These are phyloP conservation scores for Chlorociboria aeruginascens DNA, from an alignment of 495 filamentous ascomycete genomes.

Conservation along the genomic window DNA sequence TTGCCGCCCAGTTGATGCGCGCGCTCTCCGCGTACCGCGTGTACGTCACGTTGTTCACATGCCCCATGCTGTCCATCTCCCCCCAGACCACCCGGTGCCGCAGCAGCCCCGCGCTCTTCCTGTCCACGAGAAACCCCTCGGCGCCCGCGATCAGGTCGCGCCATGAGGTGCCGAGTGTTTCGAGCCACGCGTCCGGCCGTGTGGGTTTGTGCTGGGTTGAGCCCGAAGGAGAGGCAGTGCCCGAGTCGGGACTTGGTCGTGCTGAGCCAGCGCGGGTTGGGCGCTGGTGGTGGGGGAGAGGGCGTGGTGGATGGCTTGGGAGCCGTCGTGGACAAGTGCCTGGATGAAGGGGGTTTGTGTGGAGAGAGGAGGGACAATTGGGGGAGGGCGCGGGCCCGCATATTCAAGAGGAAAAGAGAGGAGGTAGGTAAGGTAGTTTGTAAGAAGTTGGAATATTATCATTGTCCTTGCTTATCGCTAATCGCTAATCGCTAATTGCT, in stretches of 20 bases:
- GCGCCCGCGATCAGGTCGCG: conserved; percentile 60
- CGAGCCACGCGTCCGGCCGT: conserved; percentile 49
- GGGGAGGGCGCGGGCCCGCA: not conserved
- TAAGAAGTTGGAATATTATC: too few relatives aligned
- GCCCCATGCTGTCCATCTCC: conserved; percentile 66
- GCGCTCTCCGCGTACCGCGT: conserved; percentile 77
- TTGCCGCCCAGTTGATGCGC: conserved; percentile 69
- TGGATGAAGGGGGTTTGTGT: not conserved
- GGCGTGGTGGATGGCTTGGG: not conserved
- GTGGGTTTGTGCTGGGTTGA: conserved; percentile 43
- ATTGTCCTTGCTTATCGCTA: too few relatives aligned
- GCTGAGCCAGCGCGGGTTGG: conserved; percentile 52
- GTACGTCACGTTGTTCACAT: conserved; percentile 86
- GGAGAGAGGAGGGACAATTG: not conserved
- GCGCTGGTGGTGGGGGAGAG: not conserved
- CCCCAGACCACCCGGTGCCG: conserved; percentile 76
- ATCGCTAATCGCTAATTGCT: too few relatives aligned
- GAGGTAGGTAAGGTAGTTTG: not conserved
- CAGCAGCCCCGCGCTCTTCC: conserved; percentile 51
- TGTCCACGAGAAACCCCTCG: conserved; percentile 69
- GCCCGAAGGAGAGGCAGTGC: conserved; percentile 72
- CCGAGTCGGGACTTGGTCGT: conserved; percentile 65
- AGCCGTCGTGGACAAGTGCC: not conserved
- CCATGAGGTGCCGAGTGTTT: conserved; percentile 61
- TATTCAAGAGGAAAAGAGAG: not conserved